A percentile compares a stretch with the other conserved stretches of the same genome.
Evolutionary conservation across 352 stramenopile genomes (phyloP).

Genomic region (Phytophthora cryptogea): DNA sequence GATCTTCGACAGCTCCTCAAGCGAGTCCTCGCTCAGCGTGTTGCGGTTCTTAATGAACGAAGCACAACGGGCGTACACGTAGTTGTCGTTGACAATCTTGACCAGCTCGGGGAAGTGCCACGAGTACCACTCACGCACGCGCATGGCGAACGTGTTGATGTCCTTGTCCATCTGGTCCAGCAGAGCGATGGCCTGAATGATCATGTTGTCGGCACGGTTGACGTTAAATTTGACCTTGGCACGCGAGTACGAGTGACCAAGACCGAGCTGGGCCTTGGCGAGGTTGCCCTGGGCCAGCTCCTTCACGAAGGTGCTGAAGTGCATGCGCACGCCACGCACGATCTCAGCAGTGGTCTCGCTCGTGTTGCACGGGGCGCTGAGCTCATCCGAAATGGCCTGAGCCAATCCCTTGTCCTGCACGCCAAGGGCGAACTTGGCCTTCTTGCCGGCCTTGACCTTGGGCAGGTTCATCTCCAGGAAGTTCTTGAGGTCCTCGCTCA

Average conservation of each 20-base stretch:
- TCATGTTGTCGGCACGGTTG: constrained; percentile 99
- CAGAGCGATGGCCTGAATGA: constrained; percentile 99
- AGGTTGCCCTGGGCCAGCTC: constrained; percentile 95
- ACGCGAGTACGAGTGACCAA: constrained; percentile 99
- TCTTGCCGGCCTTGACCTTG: constrained; percentile 94
- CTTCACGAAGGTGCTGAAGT: constrained; percentile 99
- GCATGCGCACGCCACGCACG: constrained; percentile 94
- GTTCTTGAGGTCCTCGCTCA: constrained; percentile 95
- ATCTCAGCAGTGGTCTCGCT: constrained; percentile 98
- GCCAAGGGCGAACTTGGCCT: constrained; percentile 89
- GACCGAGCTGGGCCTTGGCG: constrained; percentile 98
- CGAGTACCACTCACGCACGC: constrained; percentile 99
- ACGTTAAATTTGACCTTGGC: constrained; percentile 99
- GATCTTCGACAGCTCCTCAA: constrained; percentile 91
- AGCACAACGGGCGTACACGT: constrained; percentile 97
- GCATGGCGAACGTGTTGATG: constrained; percentile 99
- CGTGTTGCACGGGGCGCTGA: constrained; percentile 94
- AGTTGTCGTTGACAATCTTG: constrained; percentile 99
- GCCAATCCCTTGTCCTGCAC: constrained; percentile 94
- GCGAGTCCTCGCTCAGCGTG: constrained; percentile 78
- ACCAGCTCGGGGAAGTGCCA: constrained; percentile 99
- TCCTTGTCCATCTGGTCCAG: constrained; percentile 99
- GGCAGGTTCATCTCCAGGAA: constrained; percentile 99
- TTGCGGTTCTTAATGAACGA: constrained; percentile 96
- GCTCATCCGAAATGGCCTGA: constrained; percentile 95